Conservation (phyloP, 2,329 filamentous ascomycete genomes). For the Thelonectria olida region DNA sequence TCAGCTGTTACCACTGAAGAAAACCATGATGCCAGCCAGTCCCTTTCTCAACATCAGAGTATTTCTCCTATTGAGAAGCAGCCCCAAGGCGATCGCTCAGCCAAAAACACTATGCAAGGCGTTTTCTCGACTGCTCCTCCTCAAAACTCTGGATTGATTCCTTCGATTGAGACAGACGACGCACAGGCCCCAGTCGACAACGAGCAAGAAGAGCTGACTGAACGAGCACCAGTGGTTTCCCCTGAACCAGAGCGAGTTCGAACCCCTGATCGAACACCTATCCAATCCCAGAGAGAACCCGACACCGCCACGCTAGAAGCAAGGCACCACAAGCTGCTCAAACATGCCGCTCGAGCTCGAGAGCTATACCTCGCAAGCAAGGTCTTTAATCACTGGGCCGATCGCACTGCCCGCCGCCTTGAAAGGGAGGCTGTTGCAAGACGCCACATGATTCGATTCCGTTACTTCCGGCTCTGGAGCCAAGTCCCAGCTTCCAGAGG, state of each 20-base stretch:
- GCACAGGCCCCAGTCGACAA: not conserved
- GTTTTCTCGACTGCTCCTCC: not conserved
- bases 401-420: slow-evolving; percentile 70
- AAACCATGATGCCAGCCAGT: not conserved
- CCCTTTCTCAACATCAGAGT: not conserved
- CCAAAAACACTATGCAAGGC: not conserved
- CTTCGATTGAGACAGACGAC: not conserved
- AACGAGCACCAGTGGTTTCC: not conserved
- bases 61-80: not conserved
- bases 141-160: not conserved
- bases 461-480: slow-evolving; percentile 50
- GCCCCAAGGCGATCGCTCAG: not conserved
- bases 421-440: slow-evolving; percentile 74
- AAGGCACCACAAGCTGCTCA: slow-evolving; percentile 42
- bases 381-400: slow-evolving; percentile 66
- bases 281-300: slow-evolving; percentile 3
- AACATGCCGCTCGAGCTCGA: slow-evolving; percentile 69
- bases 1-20: not conserved
- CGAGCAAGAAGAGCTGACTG: not conserved
- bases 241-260: not conserved
- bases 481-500: slow-evolving; percentile 43
- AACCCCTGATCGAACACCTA: not conserved
- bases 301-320: slow-evolving; percentile 17
- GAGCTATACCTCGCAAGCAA: slow-evolving; percentile 66
- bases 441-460: slow-evolving; percentile 72